A percentile compares a stretch with the other conserved stretches of the same genome.
Conservation (phyloP, 352 stramenopile genomes). For the Ochromonadaceae sp. region DNA sequence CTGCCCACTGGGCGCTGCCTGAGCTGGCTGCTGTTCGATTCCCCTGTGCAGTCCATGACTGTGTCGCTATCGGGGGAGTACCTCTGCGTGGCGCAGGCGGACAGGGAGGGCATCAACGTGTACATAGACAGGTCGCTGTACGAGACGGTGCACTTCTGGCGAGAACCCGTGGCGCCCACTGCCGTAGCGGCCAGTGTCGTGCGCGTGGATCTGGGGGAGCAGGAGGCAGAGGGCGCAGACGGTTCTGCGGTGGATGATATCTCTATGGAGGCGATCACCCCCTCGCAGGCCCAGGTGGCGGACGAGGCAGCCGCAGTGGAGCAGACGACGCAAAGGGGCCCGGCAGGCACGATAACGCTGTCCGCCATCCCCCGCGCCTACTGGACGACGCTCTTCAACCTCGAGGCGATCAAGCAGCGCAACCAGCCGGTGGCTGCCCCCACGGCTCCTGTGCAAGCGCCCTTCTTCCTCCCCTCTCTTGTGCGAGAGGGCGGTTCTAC, state of each 20-base stretch:
- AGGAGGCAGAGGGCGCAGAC: no score
- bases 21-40: slow-evolving; percentile 72
- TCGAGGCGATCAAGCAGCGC: slow-evolving; percentile 76
- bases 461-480: slow-evolving; percentile 74
- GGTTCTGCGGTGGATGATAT: no score
- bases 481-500: not conserved
- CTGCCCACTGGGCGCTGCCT: slow-evolving; percentile 70
- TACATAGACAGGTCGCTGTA: slow-evolving; percentile 20
- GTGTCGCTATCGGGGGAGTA: slow-evolving; percentile 73
- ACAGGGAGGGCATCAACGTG: slow-evolving; percentile 60
- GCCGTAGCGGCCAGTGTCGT: not conserved
- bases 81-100: slow-evolving; percentile 59
- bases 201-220: not conserved
- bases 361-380: slow-evolving; percentile 46
- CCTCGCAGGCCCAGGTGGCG: no score
- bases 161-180: not conserved
- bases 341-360: slow-evolving; percentile 27
- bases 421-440: slow-evolving; percentile 73
- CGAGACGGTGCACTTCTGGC: not conserved
- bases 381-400: slow-evolving; percentile 69
- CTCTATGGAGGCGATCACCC: no score
- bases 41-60: slow-evolving; percentile 60
- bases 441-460: slow-evolving; percentile 66
- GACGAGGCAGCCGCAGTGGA: not conserved
- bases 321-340: no score